These are phyloP conservation scores for Paecilomyces niveus DNA, from an alignment of 2,329 filamentous ascomycete genomes.

Conservation along the genomic window DNA sequence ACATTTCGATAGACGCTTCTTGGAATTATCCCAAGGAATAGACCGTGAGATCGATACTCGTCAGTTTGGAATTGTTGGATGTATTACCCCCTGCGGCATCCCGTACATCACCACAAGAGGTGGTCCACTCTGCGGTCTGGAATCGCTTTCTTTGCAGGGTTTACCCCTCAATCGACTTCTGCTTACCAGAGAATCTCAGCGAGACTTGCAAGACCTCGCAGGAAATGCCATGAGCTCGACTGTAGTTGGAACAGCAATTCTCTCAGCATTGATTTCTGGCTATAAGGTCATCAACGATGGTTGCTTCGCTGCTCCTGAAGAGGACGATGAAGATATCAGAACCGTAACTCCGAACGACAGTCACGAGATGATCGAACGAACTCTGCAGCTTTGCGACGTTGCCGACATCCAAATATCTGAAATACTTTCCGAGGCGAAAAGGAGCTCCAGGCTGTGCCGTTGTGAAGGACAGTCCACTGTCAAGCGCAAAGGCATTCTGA, in stretches of 20 bases:
- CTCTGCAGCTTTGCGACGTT: slow-evolving; percentile 6
- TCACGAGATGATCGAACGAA: neutral
- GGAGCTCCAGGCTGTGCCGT: slow-evolving; percentile 44
- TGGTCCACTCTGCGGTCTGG: slow-evolving; percentile 54
- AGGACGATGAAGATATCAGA: neutral
- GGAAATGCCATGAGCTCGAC: slow-evolving; percentile 76
- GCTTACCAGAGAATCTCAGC: slow-evolving; percentile 56
- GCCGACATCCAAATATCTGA: slow-evolving; percentile 6
- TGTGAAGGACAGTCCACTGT: slow-evolving; percentile 48
- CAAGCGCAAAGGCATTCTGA: slow-evolving; percentile 33
- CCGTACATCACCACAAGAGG: slow-evolving; percentile 56
- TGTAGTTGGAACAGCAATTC: slow-evolving; percentile 58
- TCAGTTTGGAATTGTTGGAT: slow-evolving; percentile 54
- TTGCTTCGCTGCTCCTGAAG: neutral
- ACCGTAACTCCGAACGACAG: neutral
- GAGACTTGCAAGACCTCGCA: slow-evolving; percentile 60
- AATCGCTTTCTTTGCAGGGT: slow-evolving; percentile 61
- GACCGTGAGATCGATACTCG: slow-evolving; percentile 48
- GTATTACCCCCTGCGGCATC: slow-evolving; percentile 60
- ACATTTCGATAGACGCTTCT: slow-evolving; percentile 25
- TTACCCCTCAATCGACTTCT: slow-evolving; percentile 57
- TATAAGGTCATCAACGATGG: slow-evolving; percentile 21
- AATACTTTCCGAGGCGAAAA: slow-evolving; percentile 16
- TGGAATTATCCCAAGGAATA: slow-evolving; percentile 67
- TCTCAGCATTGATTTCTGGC: slow-evolving; percentile 49